Evolutionary conservation across 179 eudicot genomes (phyloP), one percentile per base, ranked within the genome.

Genomic region (Spinacia oleracea): DNA sequence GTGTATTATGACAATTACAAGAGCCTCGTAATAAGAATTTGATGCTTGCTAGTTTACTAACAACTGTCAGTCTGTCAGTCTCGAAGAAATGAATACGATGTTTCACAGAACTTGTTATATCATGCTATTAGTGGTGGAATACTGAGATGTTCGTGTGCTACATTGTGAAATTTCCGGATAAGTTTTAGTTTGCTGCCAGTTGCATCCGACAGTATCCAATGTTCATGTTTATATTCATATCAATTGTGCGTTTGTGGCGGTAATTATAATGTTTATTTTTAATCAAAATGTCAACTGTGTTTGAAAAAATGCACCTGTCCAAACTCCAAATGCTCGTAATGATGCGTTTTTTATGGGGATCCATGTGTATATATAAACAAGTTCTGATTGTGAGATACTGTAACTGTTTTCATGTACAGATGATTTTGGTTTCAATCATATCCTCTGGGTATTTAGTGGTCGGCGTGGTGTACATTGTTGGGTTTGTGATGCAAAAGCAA

Each of bases 401-500:
- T 25, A 42, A 5, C 31, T 63, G 48, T 74, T 79, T 64, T 35
- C 6, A 31, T 78, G n/a, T 81, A 81, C 89, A 96, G 98, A 89
- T 81, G 99, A 96, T 84, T 92, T 96, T 86, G 99, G 98, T 63
- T 96, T 92, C 86, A 86, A 86, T 78, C 98, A 96, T 84, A 92
- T 93, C 79, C 90, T 96, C 31, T 96, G 99, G 98, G 99, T 85
- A 59, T 93, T 85, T 81, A 96, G 97, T 92, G 99, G 99, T 42
- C 90, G 98, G 10, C 94, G 99, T 81, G 98, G 99, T 82, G 97
- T 93, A 35, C 99, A 93, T 80, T 96, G 99, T 67, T 96, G 99
- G 99, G 99, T 96, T 86, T 96, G 98, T 86, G 99, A 96, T 83
- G 88, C 88, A 40, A 96, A 88, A 90, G 99, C 99, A 77, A 89